Conservation (phyloP, 768 basidiomycete genomes). For the Xanthoconium purpureum region DNA sequence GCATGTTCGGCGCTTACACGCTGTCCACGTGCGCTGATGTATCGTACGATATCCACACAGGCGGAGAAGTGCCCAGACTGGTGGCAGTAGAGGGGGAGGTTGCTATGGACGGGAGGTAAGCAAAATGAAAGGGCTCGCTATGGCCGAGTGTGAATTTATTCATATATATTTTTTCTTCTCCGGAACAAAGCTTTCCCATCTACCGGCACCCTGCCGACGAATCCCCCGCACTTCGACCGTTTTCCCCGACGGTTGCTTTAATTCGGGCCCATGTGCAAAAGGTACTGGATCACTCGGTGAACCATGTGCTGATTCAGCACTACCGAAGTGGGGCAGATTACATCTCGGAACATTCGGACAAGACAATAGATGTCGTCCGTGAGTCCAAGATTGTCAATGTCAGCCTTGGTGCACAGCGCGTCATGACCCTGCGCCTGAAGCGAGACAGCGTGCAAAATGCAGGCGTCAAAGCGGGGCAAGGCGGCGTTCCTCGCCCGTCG, state of each 20-base stretch:
- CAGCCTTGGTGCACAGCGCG: slow-evolving; percentile 72
- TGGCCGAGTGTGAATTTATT: slow-evolving; percentile 4
- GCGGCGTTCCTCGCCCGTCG: slow-evolving; percentile 35
- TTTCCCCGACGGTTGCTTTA: slow-evolving; percentile 62
- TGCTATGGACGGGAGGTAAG: slow-evolving; percentile 48
- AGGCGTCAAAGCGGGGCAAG: neutral
- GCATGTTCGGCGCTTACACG: slow-evolving; percentile 33
- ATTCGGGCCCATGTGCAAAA: slow-evolving; percentile 65
- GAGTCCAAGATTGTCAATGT: slow-evolving; percentile 79
- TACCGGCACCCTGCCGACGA: slow-evolving; percentile 83
- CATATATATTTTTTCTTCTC: neutral
- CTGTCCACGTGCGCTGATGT: neutral
- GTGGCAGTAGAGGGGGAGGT: slow-evolving; percentile 62
- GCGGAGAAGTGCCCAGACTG: slow-evolving; percentile 68
- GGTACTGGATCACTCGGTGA: slow-evolving; percentile 61
- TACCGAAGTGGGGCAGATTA: slow-evolving; percentile 79
- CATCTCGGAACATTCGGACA: slow-evolving; percentile 86
- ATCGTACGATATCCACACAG: slow-evolving; percentile 33
- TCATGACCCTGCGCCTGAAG: slow-evolving; percentile 73
- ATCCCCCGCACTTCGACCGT: slow-evolving; percentile 63
- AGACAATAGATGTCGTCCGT: slow-evolving; percentile 76
- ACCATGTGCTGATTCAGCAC: slow-evolving; percentile 80
- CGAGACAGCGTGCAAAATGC: slow-evolving; percentile 38
- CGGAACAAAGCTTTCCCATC: slow-evolving; percentile 56
- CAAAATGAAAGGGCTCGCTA: slow-evolving; percentile 12